A percentile compares a stretch with the other conserved stretches of the same genome.
Conservation (phyloP, 1,284 basidiomycete species). For the Xanthoconium separans region DNA sequence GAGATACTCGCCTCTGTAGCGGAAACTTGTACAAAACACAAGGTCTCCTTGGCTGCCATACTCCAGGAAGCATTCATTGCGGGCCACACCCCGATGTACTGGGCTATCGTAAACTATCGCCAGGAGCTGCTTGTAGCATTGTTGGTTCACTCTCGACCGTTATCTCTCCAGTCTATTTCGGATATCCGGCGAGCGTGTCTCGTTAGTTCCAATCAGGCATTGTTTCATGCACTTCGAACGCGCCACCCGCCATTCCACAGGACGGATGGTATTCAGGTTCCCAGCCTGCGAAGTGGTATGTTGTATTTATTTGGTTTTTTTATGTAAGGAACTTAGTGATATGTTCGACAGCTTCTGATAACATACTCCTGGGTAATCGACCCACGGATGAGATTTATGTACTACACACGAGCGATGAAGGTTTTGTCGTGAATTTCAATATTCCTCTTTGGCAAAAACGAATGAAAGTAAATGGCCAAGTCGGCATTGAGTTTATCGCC, state of each 20-base stretch:
- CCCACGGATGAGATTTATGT: constrained; percentile 56
- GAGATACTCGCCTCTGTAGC: constrained; percentile 45
- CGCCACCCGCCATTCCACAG: constrained; percentile 24
- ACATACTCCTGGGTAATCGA: constrained; percentile 53
- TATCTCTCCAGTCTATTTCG: constrained; percentile 46
- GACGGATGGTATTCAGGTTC: constrained; percentile 17
- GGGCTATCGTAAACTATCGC: constrained; percentile 66
- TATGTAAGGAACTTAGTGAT: constrained; percentile 20
- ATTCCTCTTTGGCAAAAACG: constrained; percentile 64
- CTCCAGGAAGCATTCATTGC: constrained; percentile 63
- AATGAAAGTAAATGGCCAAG: constrained; percentile 56
- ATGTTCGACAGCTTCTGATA: constrained; percentile 44
- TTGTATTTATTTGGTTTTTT: constrained; percentile 36
- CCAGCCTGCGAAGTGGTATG: constrained; percentile 15
- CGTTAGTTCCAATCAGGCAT: constrained; percentile 55
- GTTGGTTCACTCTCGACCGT: constrained; percentile 48
- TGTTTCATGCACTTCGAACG: constrained; percentile 60
- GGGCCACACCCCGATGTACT: constrained; percentile 65
- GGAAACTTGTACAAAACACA: constrained; percentile 43
- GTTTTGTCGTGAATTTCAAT: constrained; percentile 55
- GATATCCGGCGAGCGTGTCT: constrained; percentile 68
- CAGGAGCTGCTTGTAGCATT: constrained; percentile 42
- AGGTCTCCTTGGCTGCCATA: constrained; percentile 44
- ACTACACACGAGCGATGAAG: constrained; percentile 44
- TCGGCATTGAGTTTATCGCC: constrained; percentile 64